Base-by-base conservation (phyloP, 1,139 yeast species). In the Suhomyces choctaworum region DNA sequence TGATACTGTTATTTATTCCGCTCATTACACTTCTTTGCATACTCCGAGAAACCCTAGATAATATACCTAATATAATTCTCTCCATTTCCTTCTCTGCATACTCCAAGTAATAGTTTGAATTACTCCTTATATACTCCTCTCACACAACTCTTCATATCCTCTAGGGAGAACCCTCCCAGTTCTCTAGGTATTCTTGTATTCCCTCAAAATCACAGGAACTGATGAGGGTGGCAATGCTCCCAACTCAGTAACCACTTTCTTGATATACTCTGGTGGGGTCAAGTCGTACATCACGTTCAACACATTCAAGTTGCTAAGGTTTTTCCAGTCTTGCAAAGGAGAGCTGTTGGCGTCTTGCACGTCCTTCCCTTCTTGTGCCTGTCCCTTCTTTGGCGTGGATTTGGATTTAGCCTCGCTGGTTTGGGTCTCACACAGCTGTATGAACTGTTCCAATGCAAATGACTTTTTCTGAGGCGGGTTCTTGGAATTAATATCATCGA, bases 191-290 rank as follows among this genome's bases (percentile, higher is more conserved):
- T 71, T 73, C 62, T 87, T 87, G 62, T 92, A 92, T 60, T 92
- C 98, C 62, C 97, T 78, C 51, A 92, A 71, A 43, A 92, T 88
- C 28, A 92, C 97, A 20, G 98, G 98, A 41, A 92, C 97, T 2
- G 97, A 88, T 7, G 96, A 86, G 28, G 98, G 96, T 5, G 98
- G 98, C 47, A 94, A 72, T 4, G 96, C 88, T 16, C 99, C 99
- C 45, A 90, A 78, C 58, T 92, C 99, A 2, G 98, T 92, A 34
- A 94, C 87, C 40, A 94, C 90, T 66, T 94, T 92, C 58, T 90
- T 89, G 51, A 92, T 88, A 51, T 86, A 87, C 47, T 82, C 89
- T 13, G 96, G 96, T 23, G 97, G 97, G 2, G 97, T 90, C 50
- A 92, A 74, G 61, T 92, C 99, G 60, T 88, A 94, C 76, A 92